Conservation (phyloP, 768 basidiomycete species). For the Hericium rajendrae region DNA sequence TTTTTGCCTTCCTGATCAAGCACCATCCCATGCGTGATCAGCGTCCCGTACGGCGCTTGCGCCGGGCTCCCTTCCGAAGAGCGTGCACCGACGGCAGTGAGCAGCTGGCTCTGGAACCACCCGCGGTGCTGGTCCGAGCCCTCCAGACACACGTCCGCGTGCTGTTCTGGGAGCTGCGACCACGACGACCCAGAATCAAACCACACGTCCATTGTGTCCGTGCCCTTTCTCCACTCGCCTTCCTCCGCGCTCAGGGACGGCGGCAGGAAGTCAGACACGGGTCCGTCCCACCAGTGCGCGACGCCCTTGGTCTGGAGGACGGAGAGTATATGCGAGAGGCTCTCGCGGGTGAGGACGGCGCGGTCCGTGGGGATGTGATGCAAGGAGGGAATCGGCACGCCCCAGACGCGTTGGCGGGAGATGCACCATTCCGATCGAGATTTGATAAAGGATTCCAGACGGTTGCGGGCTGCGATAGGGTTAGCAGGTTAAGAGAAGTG, state of each 20-base stretch:
- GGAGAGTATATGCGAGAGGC: constrained; percentile 64
- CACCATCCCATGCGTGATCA: constrained; percentile 97
- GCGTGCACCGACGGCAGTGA: constrained; percentile 64
- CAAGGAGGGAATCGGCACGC: constrained; percentile 89
- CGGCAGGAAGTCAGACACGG: constrained; percentile 73
- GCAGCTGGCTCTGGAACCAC: constrained; percentile 94
- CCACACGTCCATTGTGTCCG: constrained; percentile 99
- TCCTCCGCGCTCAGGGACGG: constrained; percentile 38
- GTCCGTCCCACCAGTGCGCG: constrained; percentile 88
- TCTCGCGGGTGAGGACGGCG: constrained; percentile 53
- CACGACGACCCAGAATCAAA: constrained; percentile 96
- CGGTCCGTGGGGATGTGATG: constrained; percentile 53
- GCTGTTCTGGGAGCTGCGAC: constrained; percentile 54
- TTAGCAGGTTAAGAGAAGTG: neutral
- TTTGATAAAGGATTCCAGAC: constrained; percentile 79
- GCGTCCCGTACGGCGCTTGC: constrained; percentile 53
- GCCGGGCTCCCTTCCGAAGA: constrained; percentile 19
- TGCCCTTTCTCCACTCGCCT: constrained; percentile 58
- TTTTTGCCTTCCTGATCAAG: constrained; percentile 83
- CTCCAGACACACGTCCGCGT: constrained; percentile 86
- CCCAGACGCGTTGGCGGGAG: constrained; percentile 95
- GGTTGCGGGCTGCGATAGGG: constrained; percentile 54
- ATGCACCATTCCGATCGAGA: constrained; percentile 98
- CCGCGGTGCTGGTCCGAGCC: constrained; percentile 97
- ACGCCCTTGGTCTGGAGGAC: constrained; percentile 68